These are phyloP conservation scores for Abelmoschus esculentus DNA, from an alignment of 345 rosid genomes.

Conservation along the genomic window DNA sequence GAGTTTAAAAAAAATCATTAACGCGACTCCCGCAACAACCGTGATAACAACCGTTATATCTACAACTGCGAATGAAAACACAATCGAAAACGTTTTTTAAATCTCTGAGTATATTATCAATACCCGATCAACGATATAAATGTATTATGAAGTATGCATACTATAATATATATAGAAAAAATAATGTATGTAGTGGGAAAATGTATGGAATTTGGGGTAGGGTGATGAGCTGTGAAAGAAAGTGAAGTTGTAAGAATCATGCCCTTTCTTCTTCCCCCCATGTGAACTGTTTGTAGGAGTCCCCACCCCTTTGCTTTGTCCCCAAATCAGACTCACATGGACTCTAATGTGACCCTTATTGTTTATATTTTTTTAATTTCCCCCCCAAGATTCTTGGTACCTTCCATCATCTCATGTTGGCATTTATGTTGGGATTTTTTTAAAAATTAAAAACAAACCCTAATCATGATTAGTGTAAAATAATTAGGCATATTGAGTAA, in stretches of 20 bases:
- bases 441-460: background rate
- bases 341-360: conserved; percentile 5
- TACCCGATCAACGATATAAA: background rate
- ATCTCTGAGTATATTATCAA: too few species aligned
- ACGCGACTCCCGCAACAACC: too few species aligned
- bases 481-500: conserved; percentile 9
- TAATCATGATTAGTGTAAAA: conserved; percentile 25
- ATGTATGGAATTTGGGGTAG: background rate
- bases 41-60: too few species aligned
- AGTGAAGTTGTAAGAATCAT: conserved; percentile 22
- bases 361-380: background rate
- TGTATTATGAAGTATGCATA: background rate
- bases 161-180: background rate
- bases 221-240: conserved; percentile 32
- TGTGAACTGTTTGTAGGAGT: conserved; percentile 27
- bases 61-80: too few species aligned
- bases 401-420: conserved; percentile 23
- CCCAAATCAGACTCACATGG: conserved; percentile 40
- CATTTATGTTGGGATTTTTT: conserved; percentile 8
- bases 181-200: background rate
- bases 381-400: conserved; percentile 7
- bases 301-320: conserved; percentile 30
- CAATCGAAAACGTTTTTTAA: too few species aligned
- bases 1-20: too few species aligned
- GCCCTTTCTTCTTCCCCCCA: conserved; percentile 23